Evolutionary conservation across 495 filamentous ascomycete genomes (phyloP).

Genomic region (Cairneyella variabilis): DNA sequence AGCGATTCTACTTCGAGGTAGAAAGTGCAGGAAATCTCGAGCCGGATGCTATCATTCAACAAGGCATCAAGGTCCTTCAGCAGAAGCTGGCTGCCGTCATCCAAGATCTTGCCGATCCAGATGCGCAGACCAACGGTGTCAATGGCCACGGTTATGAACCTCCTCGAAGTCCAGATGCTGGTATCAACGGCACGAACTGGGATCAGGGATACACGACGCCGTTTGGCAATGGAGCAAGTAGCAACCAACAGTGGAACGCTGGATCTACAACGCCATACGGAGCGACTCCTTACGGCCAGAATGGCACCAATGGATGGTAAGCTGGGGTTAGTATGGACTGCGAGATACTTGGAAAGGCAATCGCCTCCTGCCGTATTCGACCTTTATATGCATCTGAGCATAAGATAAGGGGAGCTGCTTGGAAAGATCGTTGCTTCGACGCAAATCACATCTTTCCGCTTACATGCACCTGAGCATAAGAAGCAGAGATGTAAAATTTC

Average conservation of each 20-base stretch:
- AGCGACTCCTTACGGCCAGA: constrained; percentile 67
- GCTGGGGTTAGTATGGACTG: background rate
- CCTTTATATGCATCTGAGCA: no score
- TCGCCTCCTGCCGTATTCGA: no score
- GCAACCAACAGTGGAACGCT: constrained; percentile 52
- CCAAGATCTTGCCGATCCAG: constrained; percentile 54
- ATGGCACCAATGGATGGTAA: constrained; percentile 25
- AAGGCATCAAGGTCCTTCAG: constrained; percentile 86
- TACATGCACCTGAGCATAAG: no score
- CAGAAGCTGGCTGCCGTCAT: constrained; percentile 86
- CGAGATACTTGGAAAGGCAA: background rate
- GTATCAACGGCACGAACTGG: constrained; percentile 50
- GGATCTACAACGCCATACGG: constrained; percentile 59
- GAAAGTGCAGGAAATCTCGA: constrained; percentile 85
- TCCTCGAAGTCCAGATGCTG: constrained; percentile 58
- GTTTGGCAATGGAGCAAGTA: constrained; percentile 57
- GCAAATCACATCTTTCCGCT: no score
- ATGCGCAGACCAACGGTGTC: constrained; percentile 45
- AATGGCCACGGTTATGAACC: constrained; percentile 50
- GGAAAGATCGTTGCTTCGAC: no score
- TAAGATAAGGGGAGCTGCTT: no score
- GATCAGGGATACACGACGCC: constrained; percentile 74
- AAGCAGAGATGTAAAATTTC: background rate
- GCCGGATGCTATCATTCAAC: constrained; percentile 80
- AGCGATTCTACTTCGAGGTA: constrained; percentile 86